These are phyloP conservation scores for Crucihimalaya himalaica DNA, from an alignment of 345 rosid species.

Conservation along the genomic window DNA sequence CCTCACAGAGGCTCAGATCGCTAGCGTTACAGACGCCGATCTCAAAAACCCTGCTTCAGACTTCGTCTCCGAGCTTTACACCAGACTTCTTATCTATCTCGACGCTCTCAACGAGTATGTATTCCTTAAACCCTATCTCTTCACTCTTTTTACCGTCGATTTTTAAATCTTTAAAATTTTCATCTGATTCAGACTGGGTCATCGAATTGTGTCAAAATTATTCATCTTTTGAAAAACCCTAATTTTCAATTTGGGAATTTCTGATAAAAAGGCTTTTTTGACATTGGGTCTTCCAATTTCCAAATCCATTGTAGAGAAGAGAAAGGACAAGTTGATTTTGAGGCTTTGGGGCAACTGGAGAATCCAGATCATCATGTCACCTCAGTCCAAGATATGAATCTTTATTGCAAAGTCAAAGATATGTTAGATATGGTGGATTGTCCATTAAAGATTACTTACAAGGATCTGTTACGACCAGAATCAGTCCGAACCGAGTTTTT, in stretches of 20 bases:
- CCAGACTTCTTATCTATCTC: slow-evolving; percentile 68
- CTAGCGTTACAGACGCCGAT: slow-evolving; percentile 50
- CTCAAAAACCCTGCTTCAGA: slow-evolving; percentile 54
- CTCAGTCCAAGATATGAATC: slow-evolving; percentile 50
- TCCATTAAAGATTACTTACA: slow-evolving; percentile 58
- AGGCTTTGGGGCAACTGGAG: slow-evolving; percentile 79
- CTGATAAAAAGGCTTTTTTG: no score
- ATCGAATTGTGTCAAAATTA: not conserved
- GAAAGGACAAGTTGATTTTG: slow-evolving; percentile 71
- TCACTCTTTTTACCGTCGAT: no score
- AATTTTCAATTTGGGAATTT: slow-evolving; percentile 22
- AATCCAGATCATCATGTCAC: slow-evolving; percentile 77
- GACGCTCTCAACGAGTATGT: slow-evolving; percentile 64
- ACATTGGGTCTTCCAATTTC: not conserved
- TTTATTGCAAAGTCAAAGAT: slow-evolving; percentile 52
- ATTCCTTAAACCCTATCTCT: not conserved
- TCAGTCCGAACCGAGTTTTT: slow-evolving; percentile 65
- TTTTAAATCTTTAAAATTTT: not conserved
- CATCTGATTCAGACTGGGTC: not conserved
- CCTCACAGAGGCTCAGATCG: slow-evolving; percentile 64
- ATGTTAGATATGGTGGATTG: slow-evolving; percentile 51
- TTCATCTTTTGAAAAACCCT: slow-evolving; percentile 11
- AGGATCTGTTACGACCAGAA: slow-evolving; percentile 69
- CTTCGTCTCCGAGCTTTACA: slow-evolving; percentile 59
- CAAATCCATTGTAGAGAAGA: slow-evolving; percentile 57